Base-by-base conservation (phyloP, 2,329 filamentous ascomycete species). In the Purpureocillium lavendulum region DNA sequence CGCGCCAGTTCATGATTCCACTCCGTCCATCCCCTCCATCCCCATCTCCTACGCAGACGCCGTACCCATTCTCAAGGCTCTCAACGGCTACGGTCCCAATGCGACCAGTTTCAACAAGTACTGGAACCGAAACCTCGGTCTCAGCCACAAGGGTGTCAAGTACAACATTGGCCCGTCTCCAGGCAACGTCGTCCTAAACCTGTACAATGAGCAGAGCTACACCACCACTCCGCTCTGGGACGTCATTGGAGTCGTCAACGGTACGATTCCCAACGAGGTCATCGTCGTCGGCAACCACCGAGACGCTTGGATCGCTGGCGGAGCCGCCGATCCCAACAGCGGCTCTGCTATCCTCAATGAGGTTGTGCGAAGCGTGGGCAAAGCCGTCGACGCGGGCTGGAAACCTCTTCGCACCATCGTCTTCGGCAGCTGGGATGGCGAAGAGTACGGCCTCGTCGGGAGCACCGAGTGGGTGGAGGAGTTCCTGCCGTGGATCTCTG, bases 381-480 rank as follows among this genome's bases (percentile, higher is more conserved):
- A 76, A 43, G 84, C 86, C 7, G 59, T 88, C 2, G 71, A 79
- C 18, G 73, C 71, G 18, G 67, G 67, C 13, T 70, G 67, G 67
- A 67, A 65, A 50, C 67, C 92, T 1, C 71, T 88, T 15, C 82
- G 90, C 16, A 97, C 90, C 0, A 87, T 97, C 41, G 86, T 96
- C 31, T 90, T 96, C 55, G 88, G 84, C 16, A 82, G 77, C 57
- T 87, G 82, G 83, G 83, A 87, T 46, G 82, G 81, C 26, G 83
- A 87, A 61, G 88, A 95, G 60, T 94, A 95, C 49, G 87, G 84
- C 1, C 71, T 95, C 5, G 61, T 95, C 12, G 89, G 89, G 4
- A 87, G 82, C 39, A 94, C 89, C 0, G 89, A 95, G 56, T 95
- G 88, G 87, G 87, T 95, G 0, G 88, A 95, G 56, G 87, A 95